phyloP scores from a whole-genome alignment of 371 early-diverging fungal species.

The Vairimorpha ceranae region DNA sequence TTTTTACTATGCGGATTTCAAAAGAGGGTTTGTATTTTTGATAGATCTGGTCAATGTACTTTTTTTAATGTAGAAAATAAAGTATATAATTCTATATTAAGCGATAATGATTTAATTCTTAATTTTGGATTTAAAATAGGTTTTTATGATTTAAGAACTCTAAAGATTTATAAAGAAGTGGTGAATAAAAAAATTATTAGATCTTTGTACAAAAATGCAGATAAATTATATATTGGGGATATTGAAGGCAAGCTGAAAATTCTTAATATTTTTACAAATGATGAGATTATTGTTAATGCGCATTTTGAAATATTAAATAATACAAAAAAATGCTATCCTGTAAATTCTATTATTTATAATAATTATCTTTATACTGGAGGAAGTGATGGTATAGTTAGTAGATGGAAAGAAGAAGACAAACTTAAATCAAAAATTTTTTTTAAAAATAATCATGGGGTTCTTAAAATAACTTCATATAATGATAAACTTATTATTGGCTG shows the following conservation, averaged over 20 bases:
- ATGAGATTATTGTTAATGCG: slow-evolving; percentile 22
- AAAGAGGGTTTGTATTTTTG: not conserved
- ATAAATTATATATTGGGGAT: slow-evolving; percentile 16
- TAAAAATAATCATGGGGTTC: not conserved
- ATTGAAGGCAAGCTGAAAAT: slow-evolving; percentile 12
- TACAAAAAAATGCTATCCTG: slow-evolving; percentile 30
- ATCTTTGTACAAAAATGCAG: not conserved
- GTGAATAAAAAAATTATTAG: slow-evolving; percentile 6
- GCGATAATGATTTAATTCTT: not conserved
- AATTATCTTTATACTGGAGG: slow-evolving; percentile 18
- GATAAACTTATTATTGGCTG: not conserved
- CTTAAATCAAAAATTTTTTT: not conserved
- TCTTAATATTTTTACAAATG: not conserved
- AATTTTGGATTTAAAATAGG: not conserved
- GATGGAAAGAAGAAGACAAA: slow-evolving; percentile 13
- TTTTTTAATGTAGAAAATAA: not conserved
- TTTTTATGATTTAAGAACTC: not conserved
- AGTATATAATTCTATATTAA: not conserved
- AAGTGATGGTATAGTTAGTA: slow-evolving; percentile 20
- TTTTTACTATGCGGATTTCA: not conserved
- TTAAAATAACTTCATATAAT: not conserved
- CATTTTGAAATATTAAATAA: slow-evolving; percentile 6
- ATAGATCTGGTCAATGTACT: not conserved
- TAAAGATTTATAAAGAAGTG: not conserved
- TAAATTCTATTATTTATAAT: slow-evolving; percentile 3